A percentile compares a stretch with the other conserved stretches of the same genome.
phyloP scores from a whole-genome alignment of 148 eudicot genomes.

The Rhododendron ovatum region DNA sequence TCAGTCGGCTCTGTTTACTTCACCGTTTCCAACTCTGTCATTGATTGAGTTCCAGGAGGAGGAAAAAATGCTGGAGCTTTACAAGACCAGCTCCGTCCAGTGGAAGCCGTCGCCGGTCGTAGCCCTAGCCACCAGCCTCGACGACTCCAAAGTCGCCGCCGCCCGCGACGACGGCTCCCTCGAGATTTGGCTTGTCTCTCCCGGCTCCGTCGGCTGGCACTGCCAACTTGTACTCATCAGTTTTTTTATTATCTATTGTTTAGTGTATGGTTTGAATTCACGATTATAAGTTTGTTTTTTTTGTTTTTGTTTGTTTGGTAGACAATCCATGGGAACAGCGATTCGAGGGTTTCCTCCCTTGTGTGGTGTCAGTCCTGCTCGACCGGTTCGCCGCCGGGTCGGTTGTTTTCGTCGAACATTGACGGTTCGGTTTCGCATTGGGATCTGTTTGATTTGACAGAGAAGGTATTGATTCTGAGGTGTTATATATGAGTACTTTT shows the following conservation, averaged over 20 bases:
- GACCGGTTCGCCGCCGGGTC: constrained; percentile 28
- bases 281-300: not conserved
- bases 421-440: constrained; percentile 89
- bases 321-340: constrained; percentile 73
- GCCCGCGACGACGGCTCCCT: constrained; percentile 92
- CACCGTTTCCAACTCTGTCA: not conserved
- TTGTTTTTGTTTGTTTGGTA: constrained; percentile 21
- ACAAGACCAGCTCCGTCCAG: constrained; percentile 36
- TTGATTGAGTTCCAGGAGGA: not conserved
- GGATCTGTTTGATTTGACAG: constrained; percentile 69
- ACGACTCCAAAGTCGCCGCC: constrained; percentile 79
- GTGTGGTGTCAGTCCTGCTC: constrained; percentile 67
- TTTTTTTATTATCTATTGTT: not conserved
- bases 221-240: constrained; percentile 61
- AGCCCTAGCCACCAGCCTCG: constrained; percentile 78
- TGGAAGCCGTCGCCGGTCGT: constrained; percentile 76
- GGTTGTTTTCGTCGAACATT: constrained; percentile 77
- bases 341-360: constrained; percentile 63
- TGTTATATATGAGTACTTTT: too few species aligned
- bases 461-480: constrained; percentile 41
- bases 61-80: constrained; percentile 23
- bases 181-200: constrained; percentile 98
- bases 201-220: constrained; percentile 96
- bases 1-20: not conserved
- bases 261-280: not conserved